Percentiles rank a stretch among this genome's conserved stretches.
These are phyloP conservation scores for Aspergillus mulundensis DNA, from an alignment of 495 filamentous ascomycete species.

Conservation along the genomic window DNA sequence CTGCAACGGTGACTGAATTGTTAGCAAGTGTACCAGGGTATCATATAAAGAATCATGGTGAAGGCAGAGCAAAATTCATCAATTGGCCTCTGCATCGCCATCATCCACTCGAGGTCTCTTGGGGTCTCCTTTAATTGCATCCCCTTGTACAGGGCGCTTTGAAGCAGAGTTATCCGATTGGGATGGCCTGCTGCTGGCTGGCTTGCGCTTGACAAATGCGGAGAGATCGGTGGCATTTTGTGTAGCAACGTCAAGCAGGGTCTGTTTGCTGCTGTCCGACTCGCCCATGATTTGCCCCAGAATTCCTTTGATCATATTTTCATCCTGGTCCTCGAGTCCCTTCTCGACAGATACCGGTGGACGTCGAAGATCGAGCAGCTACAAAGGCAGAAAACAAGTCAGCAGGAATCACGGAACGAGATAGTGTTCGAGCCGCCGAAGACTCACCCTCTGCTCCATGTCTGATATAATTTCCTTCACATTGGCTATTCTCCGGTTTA, in stretches of 20 bases:
- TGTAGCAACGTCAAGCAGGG: slow-evolving; percentile 70
- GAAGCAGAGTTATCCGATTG: slow-evolving; percentile 12
- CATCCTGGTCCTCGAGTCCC: slow-evolving; percentile 38
- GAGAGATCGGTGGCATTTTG: slow-evolving; percentile 82
- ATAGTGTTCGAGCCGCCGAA: neutral
- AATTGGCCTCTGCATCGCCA: neutral
- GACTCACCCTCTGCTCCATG: slow-evolving; percentile 75
- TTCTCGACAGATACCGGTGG: slow-evolving; percentile 62
- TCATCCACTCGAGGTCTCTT: slow-evolving; percentile 31
- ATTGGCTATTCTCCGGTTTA: slow-evolving; percentile 66
- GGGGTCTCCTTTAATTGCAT: slow-evolving; percentile 17
- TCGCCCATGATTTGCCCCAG: slow-evolving; percentile 71
- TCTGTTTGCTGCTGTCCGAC: slow-evolving; percentile 55
- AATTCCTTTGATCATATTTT: slow-evolving; percentile 58
- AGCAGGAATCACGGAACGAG: slow-evolving; percentile 8
- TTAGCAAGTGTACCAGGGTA: neutral
- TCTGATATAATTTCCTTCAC: slow-evolving; percentile 83
- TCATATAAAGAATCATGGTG: slow-evolving; percentile 1
- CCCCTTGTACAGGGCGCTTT: slow-evolving; percentile 31
- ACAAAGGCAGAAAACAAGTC: slow-evolving; percentile 7
- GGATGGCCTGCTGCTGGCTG: slow-evolving; percentile 23
- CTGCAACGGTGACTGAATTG: neutral
- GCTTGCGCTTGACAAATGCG: slow-evolving; percentile 73
- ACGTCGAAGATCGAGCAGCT: slow-evolving; percentile 73
- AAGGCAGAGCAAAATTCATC: neutral